Conservation (phyloP, 495 filamentous ascomycete species). For the Glarea lozoyensis region DNA sequence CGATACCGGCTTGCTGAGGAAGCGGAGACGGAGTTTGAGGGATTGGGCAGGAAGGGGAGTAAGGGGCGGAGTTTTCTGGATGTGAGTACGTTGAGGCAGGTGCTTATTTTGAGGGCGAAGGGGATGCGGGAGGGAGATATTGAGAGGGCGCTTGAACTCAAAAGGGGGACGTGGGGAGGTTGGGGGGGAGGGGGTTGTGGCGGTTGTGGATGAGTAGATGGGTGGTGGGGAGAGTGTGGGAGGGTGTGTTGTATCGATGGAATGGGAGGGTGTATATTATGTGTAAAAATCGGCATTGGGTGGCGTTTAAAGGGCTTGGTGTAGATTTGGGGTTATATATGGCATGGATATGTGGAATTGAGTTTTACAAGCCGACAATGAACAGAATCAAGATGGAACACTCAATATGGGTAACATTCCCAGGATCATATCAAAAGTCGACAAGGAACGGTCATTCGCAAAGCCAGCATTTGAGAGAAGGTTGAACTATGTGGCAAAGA, state of each 20-base stretch:
- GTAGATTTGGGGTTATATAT: too few species aligned
- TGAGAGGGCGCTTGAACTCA: conserved; percentile 50
- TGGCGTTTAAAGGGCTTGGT: too few species aligned
- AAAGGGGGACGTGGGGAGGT: conserved; percentile 43
- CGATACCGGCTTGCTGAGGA: conserved; percentile 16
- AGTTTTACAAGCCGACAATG: neutral
- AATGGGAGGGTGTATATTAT: too few species aligned
- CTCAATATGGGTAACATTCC: too few species aligned
- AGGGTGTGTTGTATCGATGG: conserved; percentile 45
- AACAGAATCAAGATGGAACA: neutral
- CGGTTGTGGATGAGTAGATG: conserved; percentile 27
- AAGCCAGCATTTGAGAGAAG: too few species aligned
- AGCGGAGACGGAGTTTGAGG: conserved; percentile 42
- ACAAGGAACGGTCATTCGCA: too few species aligned
- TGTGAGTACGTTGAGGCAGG: conserved; percentile 49
- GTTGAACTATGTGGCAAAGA: too few species aligned
- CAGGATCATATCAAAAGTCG: too few species aligned
- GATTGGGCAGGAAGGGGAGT: conserved; percentile 32
- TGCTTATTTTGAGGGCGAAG: conserved; percentile 49
- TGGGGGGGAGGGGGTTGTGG: conserved; percentile 47
- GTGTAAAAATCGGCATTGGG: too few species aligned
- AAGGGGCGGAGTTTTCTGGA: conserved; percentile 52
- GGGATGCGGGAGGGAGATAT: conserved; percentile 41
- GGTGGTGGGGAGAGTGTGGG: conserved; percentile 42
- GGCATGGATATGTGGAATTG: neutral